These are phyloP conservation scores for Caloboletus firmus DNA, from an alignment of 1,284 basidiomycete genomes.

Conservation along the genomic window DNA sequence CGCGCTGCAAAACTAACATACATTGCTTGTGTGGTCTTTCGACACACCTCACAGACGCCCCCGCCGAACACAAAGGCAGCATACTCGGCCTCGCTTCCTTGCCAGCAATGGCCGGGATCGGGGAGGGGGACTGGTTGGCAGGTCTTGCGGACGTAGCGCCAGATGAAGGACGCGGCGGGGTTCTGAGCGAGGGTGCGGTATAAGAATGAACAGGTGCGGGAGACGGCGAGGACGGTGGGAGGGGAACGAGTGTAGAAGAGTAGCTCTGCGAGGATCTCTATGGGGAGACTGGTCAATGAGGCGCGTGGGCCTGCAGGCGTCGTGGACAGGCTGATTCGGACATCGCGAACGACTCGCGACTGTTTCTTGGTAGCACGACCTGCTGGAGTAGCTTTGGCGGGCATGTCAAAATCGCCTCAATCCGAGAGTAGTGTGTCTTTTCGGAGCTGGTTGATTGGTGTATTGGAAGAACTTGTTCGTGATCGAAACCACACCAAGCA, in stretches of 20 bases:
- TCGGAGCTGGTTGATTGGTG: too few relatives aligned
- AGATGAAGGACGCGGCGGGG: slow-evolving; percentile 41
- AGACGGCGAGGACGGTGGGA: slow-evolving; percentile 45
- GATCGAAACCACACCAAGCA: neutral
- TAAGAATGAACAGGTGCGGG: slow-evolving; percentile 45
- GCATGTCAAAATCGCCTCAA: neutral
- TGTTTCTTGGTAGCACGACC: neutral
- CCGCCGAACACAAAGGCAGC: slow-evolving; percentile 61
- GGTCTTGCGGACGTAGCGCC: slow-evolving; percentile 40
- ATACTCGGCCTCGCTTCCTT: slow-evolving; percentile 44
- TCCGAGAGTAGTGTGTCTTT: too few relatives aligned
- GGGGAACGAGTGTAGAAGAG: slow-evolving; percentile 40
- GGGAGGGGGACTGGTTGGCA: slow-evolving; percentile 38
- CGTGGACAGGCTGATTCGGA: neutral
- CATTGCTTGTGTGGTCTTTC: slow-evolving; percentile 32
- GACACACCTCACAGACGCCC: slow-evolving; percentile 59
- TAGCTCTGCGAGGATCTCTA: slow-evolving; percentile 50
- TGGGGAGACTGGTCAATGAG: slow-evolving; percentile 35
- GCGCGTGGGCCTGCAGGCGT: neutral
- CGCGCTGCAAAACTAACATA: slow-evolving; percentile 48
- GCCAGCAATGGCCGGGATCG: slow-evolving; percentile 38
- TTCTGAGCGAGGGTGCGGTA: slow-evolving; percentile 37
- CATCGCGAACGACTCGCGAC: neutral
- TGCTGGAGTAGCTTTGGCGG: neutral
- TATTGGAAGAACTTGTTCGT: neutral